These are phyloP conservation scores for Clarkia xantiana DNA, from an alignment of 345 rosid genomes.

Conservation along the genomic window DNA sequence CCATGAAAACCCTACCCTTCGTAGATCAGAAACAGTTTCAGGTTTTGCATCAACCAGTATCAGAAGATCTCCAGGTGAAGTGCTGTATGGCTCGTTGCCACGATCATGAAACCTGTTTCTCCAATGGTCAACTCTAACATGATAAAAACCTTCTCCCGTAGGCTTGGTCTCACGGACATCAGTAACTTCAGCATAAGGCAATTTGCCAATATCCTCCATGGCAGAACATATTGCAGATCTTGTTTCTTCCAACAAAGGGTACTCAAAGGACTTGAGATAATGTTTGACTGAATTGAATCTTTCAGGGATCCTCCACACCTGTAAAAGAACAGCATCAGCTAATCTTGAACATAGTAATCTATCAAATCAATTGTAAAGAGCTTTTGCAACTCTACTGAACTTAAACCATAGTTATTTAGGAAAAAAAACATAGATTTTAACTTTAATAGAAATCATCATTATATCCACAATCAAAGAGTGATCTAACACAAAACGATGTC, in stretches of 20 bases:
- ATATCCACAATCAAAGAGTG: too few relatives aligned
- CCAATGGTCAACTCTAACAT: conserved; percentile 23
- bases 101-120: conserved; percentile 13
- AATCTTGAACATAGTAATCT: neutral
- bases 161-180: neutral
- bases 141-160: conserved; percentile 3
- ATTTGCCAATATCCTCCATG: conserved; percentile 15
- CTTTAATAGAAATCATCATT: too few relatives aligned
- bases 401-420: neutral
- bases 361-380: neutral
- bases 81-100: conserved; percentile 23
- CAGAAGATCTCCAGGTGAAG: conserved; percentile 28
- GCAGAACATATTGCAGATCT: conserved; percentile 19
- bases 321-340: neutral
- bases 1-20: conserved; percentile 19
- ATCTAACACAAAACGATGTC: too few relatives aligned
- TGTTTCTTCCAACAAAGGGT: conserved; percentile 38
- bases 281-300: conserved; percentile 14
- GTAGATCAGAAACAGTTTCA: conserved; percentile 19
- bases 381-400: neutral
- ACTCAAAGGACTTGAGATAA: conserved; percentile 18
- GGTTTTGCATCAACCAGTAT: conserved; percentile 22
- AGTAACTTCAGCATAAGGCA: conserved; percentile 21
- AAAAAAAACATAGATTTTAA: too few relatives aligned
- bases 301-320: conserved; percentile 27